These are phyloP conservation scores for Ophiocytium majus DNA, from an alignment of 352 stramenopile genomes.

Conservation along the genomic window DNA sequence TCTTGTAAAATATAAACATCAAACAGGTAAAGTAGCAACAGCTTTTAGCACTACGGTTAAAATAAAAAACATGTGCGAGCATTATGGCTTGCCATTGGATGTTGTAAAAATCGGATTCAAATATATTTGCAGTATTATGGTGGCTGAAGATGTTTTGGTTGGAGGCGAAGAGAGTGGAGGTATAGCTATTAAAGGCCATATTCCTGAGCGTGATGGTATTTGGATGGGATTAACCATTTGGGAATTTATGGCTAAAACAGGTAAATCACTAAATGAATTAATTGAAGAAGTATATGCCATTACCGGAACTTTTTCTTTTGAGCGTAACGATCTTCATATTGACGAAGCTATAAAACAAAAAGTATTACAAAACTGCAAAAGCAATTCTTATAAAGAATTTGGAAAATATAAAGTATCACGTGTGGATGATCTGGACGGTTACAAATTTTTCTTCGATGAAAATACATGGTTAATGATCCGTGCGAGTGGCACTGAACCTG, in stretches of 20 bases:
- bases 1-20: neutral
- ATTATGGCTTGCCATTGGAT: conserved; percentile 13
- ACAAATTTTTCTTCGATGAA: conserved; percentile 7
- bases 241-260: conserved; percentile 16
- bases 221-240: conserved; percentile 18
- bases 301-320: conserved; percentile 14
- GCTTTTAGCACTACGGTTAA: conserved; percentile 8
- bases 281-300: conserved; percentile 6
- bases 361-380: conserved; percentile 11
- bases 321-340: conserved; percentile 12
- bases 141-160: conserved; percentile 1
- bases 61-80: conserved; percentile 16
- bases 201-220: conserved; percentile 12
- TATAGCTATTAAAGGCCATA: conserved; percentile 19
- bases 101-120: conserved; percentile 8
- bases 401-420: conserved; percentile 11
- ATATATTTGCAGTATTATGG: conserved; percentile 18
- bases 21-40: conserved; percentile 6
- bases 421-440: conserved; percentile 1
- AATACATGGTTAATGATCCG: conserved; percentile 6
- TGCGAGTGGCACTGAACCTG: neutral
- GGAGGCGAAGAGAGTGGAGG: conserved; percentile 1
- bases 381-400: neutral
- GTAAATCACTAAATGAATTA: conserved; percentile 7
- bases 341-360: conserved; percentile 16